Evolutionary conservation across 139 green algal species (phyloP), one percentile per base, ranked within the genome.

Genomic region (Volvox reticuliferus): DNA sequence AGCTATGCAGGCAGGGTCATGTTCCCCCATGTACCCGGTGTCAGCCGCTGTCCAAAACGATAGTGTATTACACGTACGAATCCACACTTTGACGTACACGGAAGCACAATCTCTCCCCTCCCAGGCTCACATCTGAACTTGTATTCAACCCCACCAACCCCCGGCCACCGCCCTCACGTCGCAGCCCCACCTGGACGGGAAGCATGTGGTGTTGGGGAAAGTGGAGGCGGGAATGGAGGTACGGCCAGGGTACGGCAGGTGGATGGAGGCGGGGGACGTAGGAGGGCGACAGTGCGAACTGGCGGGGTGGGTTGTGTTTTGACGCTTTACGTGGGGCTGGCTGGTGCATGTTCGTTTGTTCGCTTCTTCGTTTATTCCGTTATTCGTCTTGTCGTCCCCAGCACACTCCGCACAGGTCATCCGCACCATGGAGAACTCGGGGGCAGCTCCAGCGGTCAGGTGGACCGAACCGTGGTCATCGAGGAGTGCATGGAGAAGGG

Each of bases 131-230:
- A n/a, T n/a, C n/a, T n/a, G n/a, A n/a, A n/a, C n/a, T n/a, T 5
- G 9, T 55, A 55, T 55, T 9, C 44, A 55, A 55, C 5, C 44
- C 44, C 44, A 3, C 63, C 55, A 44, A n/a, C 79, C 55, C 50
- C 55, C 50, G 1, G 21, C 84, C 28, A 1, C 17, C 37, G 9
- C 84, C 28, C n/a, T n/a, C n/a, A n/a, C n/a, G n/a, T n/a, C 71
- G 22, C 86, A 90, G 62, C 93, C 94, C 20, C 94, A 96, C 86
- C 87, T 96, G 77, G 92, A 96, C 35, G 94, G 94, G 62, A 94
- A 94, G 65, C 92, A 94, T 36, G 92, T 94, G 0, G 92, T 94
- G 69, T 94, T 93, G 78, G 92, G 92, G 0, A 86, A 79, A 26
- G 84, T 89, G 78, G 75, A 90, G 36, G 79, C 55, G 62, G 69